Conservation (phyloP, 2,329 filamentous ascomycete genomes). For the Talaromyces sp. region DNA sequence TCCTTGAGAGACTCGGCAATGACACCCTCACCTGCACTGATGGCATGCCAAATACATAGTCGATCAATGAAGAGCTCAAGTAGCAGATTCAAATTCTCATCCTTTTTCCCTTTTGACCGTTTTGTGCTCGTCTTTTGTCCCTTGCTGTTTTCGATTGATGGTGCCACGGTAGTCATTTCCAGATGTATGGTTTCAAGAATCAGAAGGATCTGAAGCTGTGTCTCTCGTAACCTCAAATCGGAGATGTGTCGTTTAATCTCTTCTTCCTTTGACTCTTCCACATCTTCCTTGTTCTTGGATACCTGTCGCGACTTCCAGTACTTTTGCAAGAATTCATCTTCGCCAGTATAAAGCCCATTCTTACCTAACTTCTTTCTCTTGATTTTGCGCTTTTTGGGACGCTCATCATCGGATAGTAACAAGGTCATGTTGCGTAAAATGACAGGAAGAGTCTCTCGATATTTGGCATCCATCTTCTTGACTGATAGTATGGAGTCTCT, state of each 20-base stretch:
- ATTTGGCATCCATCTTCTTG: conserved; percentile 48
- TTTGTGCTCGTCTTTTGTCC: conserved; percentile 21
- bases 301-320: conserved; percentile 46
- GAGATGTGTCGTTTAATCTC: conserved; percentile 41
- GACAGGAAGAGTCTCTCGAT: conserved; percentile 43
- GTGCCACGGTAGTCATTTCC: conserved; percentile 27
- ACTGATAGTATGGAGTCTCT: conserved; percentile 41
- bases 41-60: conserved; percentile 51
- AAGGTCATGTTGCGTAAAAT: conserved; percentile 37
- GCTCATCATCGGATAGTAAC: conserved; percentile 37
- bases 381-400: conserved; percentile 31
- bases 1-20: conserved; percentile 28
- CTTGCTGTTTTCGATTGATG: conserved; percentile 23
- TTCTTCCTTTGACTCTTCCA: conserved; percentile 31
- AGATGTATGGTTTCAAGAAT: conserved; percentile 47
- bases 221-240: conserved; percentile 47
- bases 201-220: conserved; percentile 48
- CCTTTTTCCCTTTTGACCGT: conserved; percentile 36
- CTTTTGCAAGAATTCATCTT: conserved; percentile 40
- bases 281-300: conserved; percentile 25
- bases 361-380: conserved; percentile 45
- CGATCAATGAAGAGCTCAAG: conserved; percentile 48
- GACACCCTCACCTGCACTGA: conserved; percentile 38
- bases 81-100: conserved; percentile 41
- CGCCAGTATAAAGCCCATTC: conserved; percentile 46